These are phyloP conservation scores for Candida suzukii DNA, from an alignment of 805 yeast genomes.

Conservation along the genomic window DNA sequence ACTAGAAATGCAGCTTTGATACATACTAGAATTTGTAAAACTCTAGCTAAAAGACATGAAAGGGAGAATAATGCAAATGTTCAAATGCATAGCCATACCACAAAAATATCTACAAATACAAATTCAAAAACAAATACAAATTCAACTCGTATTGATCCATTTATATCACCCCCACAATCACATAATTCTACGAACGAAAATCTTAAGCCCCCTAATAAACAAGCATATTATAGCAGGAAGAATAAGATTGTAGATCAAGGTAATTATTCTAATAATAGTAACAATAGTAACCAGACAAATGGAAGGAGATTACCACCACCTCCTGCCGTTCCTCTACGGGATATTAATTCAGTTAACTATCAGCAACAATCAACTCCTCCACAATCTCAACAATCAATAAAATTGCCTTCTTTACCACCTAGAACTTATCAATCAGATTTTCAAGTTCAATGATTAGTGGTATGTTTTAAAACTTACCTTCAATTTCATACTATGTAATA, in stretches of 20 bases:
- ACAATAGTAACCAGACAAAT: neutral
- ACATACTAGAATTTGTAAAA: constrained; percentile 33
- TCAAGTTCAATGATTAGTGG: neutral
- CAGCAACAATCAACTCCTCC: neutral
- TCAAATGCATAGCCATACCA: neutral
- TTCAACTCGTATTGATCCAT: neutral
- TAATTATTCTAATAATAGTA: neutral
- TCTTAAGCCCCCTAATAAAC: neutral
- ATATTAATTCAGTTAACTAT: neutral
- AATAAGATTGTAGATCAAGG: neutral
- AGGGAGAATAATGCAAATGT: neutral
- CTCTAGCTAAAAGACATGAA: constrained; percentile 10
- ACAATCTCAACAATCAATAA: neutral
- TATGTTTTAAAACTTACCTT: neutral
- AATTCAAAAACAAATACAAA: neutral
- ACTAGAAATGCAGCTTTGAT: constrained; percentile 84
- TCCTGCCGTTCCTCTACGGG: neutral
- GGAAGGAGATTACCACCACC: neutral
- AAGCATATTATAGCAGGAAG: neutral
- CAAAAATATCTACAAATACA: neutral
- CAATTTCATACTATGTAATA: too few species aligned
- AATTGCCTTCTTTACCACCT: neutral
- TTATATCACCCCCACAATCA: neutral
- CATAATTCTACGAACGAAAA: neutral
- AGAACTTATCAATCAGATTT: neutral